Evolutionary conservation across 371 early-diverging fungal species (phyloP).

Genomic region (Blakeslea trispora): DNA sequence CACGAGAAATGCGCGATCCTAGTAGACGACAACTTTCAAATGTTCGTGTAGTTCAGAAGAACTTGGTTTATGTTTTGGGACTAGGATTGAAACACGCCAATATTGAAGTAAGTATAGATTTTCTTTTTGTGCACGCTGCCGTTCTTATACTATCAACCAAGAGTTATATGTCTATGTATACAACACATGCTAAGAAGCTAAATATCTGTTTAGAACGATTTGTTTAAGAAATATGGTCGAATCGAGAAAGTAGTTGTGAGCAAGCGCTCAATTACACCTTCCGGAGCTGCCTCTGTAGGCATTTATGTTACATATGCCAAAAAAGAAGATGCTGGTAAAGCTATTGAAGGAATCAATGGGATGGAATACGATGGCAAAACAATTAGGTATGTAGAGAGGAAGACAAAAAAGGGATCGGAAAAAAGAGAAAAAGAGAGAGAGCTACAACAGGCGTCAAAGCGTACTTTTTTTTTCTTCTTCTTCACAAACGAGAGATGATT

Average conservation of each 20-base stretch:
- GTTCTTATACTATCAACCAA: background rate
- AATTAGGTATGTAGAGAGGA: constrained; percentile 55
- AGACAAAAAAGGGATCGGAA: constrained; percentile 3
- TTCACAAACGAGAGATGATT: background rate
- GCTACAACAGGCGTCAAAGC: too few species aligned
- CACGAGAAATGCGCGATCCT: constrained; percentile 87
- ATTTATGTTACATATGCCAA: constrained; percentile 90
- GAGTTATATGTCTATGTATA: constrained; percentile 3
- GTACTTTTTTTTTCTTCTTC: too few species aligned
- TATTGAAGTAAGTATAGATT: constrained; percentile 71
- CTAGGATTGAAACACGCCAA: constrained; percentile 79
- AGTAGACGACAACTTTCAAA: constrained; percentile 85
- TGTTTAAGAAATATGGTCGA: constrained; percentile 96
- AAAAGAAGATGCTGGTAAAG: constrained; percentile 89
- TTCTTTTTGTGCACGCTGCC: background rate
- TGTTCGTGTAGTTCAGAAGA: constrained; percentile 93
- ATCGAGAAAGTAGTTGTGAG: constrained; percentile 88
- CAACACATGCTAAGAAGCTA: background rate
- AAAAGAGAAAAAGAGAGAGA: too few species aligned
- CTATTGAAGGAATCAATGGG: constrained; percentile 92
- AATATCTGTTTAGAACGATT: constrained; percentile 70
- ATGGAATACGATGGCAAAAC: constrained; percentile 81
- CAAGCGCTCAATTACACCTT: constrained; percentile 56
- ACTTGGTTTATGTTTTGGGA: constrained; percentile 94
- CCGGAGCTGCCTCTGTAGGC: constrained; percentile 53